Base-by-base conservation (phyloP, 2,329 filamentous ascomycete species). In the Tolypocladium endophyticum region DNA sequence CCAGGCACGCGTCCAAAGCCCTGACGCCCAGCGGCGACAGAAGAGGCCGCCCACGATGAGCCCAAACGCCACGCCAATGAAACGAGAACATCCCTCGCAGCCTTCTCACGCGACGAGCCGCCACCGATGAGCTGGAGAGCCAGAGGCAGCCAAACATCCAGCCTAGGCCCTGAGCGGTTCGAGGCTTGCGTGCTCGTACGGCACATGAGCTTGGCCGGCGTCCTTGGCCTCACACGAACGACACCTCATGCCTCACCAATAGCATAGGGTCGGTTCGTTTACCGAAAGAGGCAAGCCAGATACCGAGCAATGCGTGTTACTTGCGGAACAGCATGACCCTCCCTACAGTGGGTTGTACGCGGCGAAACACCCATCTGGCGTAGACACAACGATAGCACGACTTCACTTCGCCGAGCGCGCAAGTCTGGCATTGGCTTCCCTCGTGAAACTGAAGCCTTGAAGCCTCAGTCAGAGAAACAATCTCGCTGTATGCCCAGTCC, bases 1-100 rank as follows among this genome's bases (percentile, higher is more conserved):
- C 36, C 36, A 16, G 36, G 39, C 30, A 30, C 41, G 20, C 58
- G 36, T 36, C 61, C 59, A 45, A 69, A 69, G 57, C 71, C 72
- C 36, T 12, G 71, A 71, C 43, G 71, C 65, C 71, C 71, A 73
- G 59, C 71, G 72, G 60, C 71, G 72, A 36, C 70, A 16, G 12
- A 39, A 60, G 52, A 72, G 63, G 58, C 70, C 67, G 50, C 69
- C 71, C n/a, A 72, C 59, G 7, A 70, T 59, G 5, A 73, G 60
- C 3, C 71, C 71, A 28, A 72, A 61, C 0, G 68, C 70, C 33
- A 73, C 63, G 47, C 71, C 71, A 53, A 72, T 68, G 25, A 73
- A 63, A 73, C 72, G 41, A 70, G n/a, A n/a, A n/a, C n/a, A n/a
- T n/a, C 71, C 14, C 69, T 68, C 54, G 72, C 66, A 14, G 73